Conservation (phyloP, 2,329 filamentous ascomycete genomes). For the Apiospora phragmitis region DNA sequence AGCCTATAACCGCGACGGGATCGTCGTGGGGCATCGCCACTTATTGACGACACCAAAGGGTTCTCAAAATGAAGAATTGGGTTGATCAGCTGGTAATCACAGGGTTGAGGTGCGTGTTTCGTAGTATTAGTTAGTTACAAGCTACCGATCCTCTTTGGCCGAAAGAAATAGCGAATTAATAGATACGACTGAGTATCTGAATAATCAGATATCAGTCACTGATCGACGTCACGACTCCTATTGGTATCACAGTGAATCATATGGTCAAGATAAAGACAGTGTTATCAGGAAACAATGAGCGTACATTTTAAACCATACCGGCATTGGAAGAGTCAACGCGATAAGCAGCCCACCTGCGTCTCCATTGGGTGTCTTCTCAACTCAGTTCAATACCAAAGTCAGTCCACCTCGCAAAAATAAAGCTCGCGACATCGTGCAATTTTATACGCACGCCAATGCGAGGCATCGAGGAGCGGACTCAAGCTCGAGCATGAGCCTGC, state of each 20-base stretch:
- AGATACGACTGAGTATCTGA: background rate
- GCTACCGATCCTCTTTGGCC: too few species aligned
- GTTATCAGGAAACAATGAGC: background rate
- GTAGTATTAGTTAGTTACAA: background rate
- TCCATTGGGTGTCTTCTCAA: background rate
- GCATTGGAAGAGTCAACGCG: background rate
- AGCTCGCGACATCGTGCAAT: too few species aligned
- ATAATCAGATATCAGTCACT: background rate
- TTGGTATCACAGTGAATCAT: too few species aligned
- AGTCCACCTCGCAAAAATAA: background rate
- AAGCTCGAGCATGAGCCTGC: background rate
- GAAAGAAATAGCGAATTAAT: background rate
- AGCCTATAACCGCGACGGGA: conserved; percentile 9
- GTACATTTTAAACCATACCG: too few species aligned
- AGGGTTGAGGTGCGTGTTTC: too few species aligned
- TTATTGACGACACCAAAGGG: background rate
- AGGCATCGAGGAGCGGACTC: background rate
- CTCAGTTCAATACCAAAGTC: background rate
- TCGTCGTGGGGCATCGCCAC: background rate
- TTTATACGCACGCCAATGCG: background rate
- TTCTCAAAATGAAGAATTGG: background rate
- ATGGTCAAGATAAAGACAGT: background rate
- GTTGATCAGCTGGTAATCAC: background rate
- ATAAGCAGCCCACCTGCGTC: background rate
- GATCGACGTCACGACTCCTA: background rate